Evolutionary conservation across 768 basidiomycete genomes (phyloP), one percentile per base, ranked within the genome.

Genomic region (Suillus bovinus): DNA sequence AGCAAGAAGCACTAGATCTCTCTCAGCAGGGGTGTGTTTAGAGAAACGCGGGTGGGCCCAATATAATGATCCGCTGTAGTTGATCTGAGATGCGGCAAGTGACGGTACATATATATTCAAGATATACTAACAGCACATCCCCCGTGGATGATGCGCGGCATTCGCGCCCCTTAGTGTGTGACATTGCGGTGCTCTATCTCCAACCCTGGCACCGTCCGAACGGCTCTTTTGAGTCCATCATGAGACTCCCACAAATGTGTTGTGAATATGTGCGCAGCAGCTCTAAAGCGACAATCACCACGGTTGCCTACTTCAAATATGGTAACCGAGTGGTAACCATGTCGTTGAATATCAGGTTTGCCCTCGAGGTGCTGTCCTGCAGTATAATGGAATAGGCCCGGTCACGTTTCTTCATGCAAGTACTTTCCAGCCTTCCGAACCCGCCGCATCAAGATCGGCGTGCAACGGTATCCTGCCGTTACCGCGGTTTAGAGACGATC

Each of bases 191-290:
- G 53, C 59, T 49, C 61, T 62, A 47, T 64, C 50, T 61, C 62
- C 56, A 54, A 63, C 66, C 46, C 56, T 65, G 66, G 49, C 36
- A 60, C 54, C 50, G 56, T 62, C 46, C 63, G 55, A 49, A 53
- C 50, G 44, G 38, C 60, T 41, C 22, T 17, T 62, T 66, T 61
- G 41, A 10, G 59, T 58, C 31, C 59, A 65, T 59, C 27, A 52
- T 33, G 50, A 33, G 31, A 57, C 59, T 66, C 64, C 61, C 49
- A 52, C 63, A 33, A 57, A 34, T 49, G 57, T 63, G 49, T 64
- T 41, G 60, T 67, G 56, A 71, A 73, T 58, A 66, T 56, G 60
- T 69, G 69, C 74, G 76, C 74, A 75, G 75, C 71, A 75, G 64
- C 59, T 59, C 54, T 60, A 31, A 49, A 41, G 49, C 68, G 75